Evolutionary conservation across 495 filamentous ascomycete species (phyloP), one percentile per base, ranked within the genome.

Genomic region (Annulohypoxylon maeteangense): DNA sequence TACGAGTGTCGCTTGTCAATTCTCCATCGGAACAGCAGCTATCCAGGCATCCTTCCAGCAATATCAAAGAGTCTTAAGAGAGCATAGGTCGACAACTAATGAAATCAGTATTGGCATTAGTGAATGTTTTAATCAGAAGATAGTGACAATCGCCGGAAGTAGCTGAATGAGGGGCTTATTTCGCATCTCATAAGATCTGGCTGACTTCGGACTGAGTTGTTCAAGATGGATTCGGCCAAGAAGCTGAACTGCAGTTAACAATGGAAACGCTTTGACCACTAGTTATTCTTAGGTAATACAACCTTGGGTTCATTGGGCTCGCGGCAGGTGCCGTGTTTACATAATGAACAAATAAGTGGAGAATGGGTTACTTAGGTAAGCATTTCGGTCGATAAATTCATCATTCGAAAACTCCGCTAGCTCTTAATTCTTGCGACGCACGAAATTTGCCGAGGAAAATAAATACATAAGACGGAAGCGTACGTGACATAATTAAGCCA

Each of bases 401-500:
- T 14, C 1, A 63, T 53, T 14, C 14, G 25, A 47, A 31, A 31
- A 29, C 8, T 32, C 29, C 50, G 29, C 12, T 12, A 53, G 16
- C 11, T 1, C 2, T 1, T 1, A 54, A 34, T 7, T 18, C 8
- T 20, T 34, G 4, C 50, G 27, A 54, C 29, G n/a, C 29, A 50
- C 48, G 12, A 34, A 58, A 50, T 32, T 20, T 54, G 29, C 50
- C 50, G 27, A 53, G 7, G 16, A 8, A 3, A 53, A 27, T 53
- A 32, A 58, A 34, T 7, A 6, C 18, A 5, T 12, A 31, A 40
- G 11, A 42, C 10, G 32, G 42, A 10, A 54, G 4, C 47, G n/a
- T 25, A 58, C 11, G 53, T 40, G 62, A 64, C 51, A 55, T 38
- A 31, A 22, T 45, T 29, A 11, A 22, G 31, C 22, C 12, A 11